These are phyloP conservation scores for Aureobasidium uvarum DNA, from an alignment of 2,329 filamentous ascomycete species.

Conservation along the genomic window DNA sequence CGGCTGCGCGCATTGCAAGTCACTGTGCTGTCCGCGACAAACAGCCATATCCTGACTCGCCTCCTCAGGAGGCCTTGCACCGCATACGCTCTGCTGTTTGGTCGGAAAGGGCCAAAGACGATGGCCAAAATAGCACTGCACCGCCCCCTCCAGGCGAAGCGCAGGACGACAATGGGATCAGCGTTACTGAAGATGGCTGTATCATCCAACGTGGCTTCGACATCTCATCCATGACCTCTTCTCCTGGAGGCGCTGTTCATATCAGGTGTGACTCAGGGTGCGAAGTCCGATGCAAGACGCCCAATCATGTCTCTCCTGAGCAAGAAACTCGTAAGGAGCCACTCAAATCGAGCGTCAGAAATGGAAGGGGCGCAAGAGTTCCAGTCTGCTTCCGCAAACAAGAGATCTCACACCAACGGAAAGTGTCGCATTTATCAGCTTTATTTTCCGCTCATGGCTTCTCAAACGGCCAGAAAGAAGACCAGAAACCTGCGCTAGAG, in stretches of 20 bases:
- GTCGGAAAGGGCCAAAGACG: neutral
- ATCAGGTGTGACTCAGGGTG: neutral
- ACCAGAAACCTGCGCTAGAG: neutral
- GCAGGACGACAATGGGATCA: constrained; percentile 8
- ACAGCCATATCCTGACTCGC: neutral
- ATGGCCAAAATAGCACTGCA: neutral
- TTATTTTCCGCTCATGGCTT: neutral
- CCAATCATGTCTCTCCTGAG: neutral
- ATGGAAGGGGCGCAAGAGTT: neutral
- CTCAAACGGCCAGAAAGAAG: neutral
- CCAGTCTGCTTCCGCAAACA: constrained; percentile 21
- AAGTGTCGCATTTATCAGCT: neutral
- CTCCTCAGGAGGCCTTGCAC: neutral
- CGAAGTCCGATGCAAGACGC: neutral
- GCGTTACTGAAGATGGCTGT: constrained; percentile 9
- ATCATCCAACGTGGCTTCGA: constrained; percentile 13
- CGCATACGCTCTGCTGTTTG: neutral
- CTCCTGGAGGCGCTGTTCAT: neutral
- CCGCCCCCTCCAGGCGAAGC: neutral
- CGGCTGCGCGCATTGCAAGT: neutral
- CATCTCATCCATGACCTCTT: neutral
- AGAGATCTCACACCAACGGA: neutral
- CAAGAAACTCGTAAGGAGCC: neutral
- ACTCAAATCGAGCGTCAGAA: neutral
- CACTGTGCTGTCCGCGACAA: constrained; percentile 9